A percentile compares a stretch with the other conserved stretches of the same genome.
These are phyloP conservation scores for Petunia secreta DNA, from an alignment of 257 asterid species.

Conservation along the genomic window DNA sequence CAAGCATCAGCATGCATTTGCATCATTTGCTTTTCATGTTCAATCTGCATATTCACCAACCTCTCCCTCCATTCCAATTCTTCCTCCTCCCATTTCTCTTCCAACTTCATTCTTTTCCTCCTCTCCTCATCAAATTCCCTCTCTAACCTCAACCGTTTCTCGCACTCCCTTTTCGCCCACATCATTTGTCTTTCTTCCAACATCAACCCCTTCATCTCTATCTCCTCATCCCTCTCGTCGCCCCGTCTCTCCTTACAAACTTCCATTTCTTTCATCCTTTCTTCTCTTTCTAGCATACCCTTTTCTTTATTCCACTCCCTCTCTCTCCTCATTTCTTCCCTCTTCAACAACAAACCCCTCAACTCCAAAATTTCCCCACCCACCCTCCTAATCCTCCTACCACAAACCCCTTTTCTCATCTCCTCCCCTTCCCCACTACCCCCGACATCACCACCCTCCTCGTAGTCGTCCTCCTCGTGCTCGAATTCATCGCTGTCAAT, in stretches of 20 bases:
- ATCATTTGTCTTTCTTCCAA: conserved; percentile 58
- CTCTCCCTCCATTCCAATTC: conserved; percentile 93
- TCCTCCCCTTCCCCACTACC: conserved; percentile 43
- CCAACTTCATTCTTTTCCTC: conserved; percentile 66
- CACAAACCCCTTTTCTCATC: conserved; percentile 41
- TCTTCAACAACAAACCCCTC: conserved; percentile 59
- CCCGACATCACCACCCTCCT: conserved; percentile 34
- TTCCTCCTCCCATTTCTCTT: conserved; percentile 87
- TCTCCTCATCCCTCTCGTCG: conserved; percentile 49
- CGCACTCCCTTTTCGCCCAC: conserved; percentile 62
- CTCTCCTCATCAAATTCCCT: conserved; percentile 69
- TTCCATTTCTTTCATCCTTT: conserved; percentile 46
- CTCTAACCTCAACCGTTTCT: conserved; percentile 61
- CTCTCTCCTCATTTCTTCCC: conserved; percentile 80
- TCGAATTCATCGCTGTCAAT: conserved; percentile 62
- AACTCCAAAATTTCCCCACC: conserved; percentile 67
- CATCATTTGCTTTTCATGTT: conserved; percentile 93
- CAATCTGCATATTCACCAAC: conserved; percentile 75
- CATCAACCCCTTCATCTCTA: conserved; percentile 50
- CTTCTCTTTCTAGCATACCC: conserved; percentile 40
- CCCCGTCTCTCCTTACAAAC: conserved; percentile 40
- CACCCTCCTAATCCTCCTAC: conserved; percentile 54
- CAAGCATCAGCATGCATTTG: conserved; percentile 90
- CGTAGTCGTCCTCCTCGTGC: conserved; percentile 49
- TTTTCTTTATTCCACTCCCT: conserved; percentile 67